Percentiles rank a stretch among this genome's conserved stretches.
Evolutionary conservation across 106 monocot species (phyloP).

Genomic region (Dioscorea zingiberensis): DNA sequence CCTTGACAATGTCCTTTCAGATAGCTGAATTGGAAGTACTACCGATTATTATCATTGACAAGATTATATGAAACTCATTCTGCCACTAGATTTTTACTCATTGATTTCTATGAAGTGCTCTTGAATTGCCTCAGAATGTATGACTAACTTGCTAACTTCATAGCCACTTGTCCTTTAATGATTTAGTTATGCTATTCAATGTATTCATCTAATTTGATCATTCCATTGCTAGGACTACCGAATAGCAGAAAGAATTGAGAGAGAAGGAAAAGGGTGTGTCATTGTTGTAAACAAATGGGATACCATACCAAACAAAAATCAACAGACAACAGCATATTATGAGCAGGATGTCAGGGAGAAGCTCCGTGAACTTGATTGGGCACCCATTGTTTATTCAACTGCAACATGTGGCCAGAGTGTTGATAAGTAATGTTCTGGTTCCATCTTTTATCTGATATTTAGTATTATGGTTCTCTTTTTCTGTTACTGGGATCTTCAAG

Average conservation of each 20-base stretch:
- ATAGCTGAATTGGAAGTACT: no score
- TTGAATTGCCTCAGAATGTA: no score
- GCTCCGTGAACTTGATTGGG: conserved; percentile 83
- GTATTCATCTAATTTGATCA: not conserved
- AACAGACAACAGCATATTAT: conserved; percentile 67
- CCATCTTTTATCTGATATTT: not conserved
- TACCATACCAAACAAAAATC: conserved; percentile 90
- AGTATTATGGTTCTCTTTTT: not conserved
- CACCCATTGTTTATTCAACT: conserved; percentile 91
- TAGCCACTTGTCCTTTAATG: not conserved
- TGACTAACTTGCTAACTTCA: no score
- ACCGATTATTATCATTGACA: no score
- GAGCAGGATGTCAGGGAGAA: conserved; percentile 94
- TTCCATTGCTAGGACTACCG: conserved; percentile 52
- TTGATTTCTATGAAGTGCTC: no score
- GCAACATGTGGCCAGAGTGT: conserved; percentile 69
- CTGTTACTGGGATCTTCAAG: not conserved
- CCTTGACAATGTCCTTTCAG: no score
- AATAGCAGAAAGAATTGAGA: conserved; percentile 95
- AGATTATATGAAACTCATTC: no score
- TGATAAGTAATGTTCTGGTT: conserved; percentile 51
- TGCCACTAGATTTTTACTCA: no score
- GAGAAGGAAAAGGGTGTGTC: conserved; percentile 95
- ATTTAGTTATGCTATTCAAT: not conserved
- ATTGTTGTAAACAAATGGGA: conserved; percentile 99